Conservation (phyloP, 345 rosid genomes). For the Boechera retrofracta region DNA sequence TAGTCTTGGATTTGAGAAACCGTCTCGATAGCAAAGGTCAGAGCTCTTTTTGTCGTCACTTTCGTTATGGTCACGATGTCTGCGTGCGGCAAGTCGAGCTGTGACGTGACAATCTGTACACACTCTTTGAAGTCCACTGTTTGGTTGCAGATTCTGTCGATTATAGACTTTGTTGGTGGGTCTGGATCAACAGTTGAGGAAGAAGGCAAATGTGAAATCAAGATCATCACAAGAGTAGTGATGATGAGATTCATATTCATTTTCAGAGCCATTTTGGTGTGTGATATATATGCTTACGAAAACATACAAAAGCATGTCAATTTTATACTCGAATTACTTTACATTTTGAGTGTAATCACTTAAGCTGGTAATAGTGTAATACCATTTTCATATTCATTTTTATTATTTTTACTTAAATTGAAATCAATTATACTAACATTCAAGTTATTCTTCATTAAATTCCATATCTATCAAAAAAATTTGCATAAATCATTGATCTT, state of each 20-base stretch:
- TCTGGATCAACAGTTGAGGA: background rate
- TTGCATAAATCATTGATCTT: no score
- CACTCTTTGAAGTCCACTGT: background rate
- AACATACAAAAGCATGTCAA: background rate
- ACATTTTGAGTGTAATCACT: background rate
- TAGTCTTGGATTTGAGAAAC: background rate
- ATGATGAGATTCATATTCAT: slow-evolving; percentile 5
- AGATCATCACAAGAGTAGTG: slow-evolving; percentile 15
- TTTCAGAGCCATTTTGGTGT: background rate
- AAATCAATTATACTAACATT: no score
- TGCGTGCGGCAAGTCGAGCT: background rate
- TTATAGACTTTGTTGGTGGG: background rate
- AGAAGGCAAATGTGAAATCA: background rate
- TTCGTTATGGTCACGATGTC: slow-evolving; percentile 10
- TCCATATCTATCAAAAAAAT: no score
- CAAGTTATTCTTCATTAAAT: no score
- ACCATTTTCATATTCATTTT: background rate
- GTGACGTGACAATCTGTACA: background rate
- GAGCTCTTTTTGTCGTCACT: slow-evolving; percentile 2
- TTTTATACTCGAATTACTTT: background rate
- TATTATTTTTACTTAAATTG: no score
- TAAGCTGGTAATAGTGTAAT: background rate
- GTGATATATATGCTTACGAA: background rate
- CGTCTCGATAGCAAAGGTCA: background rate
- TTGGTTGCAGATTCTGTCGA: background rate